Base-by-base conservation (phyloP, 352 stramenopile species). In the Poterioochromonas sp. region DNA sequence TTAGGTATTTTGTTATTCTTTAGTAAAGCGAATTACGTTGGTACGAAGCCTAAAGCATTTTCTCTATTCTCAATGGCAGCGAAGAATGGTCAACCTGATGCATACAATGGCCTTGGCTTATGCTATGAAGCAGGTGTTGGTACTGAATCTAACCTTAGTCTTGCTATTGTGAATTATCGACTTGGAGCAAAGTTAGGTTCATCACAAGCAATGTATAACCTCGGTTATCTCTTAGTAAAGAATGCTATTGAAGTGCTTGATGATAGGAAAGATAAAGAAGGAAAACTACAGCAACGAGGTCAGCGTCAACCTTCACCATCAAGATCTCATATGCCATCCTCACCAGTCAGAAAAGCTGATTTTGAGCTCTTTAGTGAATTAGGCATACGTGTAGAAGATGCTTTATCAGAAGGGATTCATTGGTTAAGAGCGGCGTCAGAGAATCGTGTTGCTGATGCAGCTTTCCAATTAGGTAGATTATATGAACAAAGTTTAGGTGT, bases 401-500 rank as follows among this genome's bases (percentile, higher is more conserved):
- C 35, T 29, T 11, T 74, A n/a, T 1, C 1, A 15, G 65, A 74
- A 74, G 65, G 65, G 1, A 35, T 74, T 2, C 37, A 35, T 11
- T 74, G 41, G 37, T n/a, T 74, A 34, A 3, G 65, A 18, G 37
- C 65, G 8, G 41, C 65, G 40, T 3, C 20, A 8, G 65, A 74
- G n/a, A 8, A 35, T 26, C 1, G 43, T 18, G 43, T 74, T 58
- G 39, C 39, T 40, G 65, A 74, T 35, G 65, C 65, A 39, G 3
- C 40, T 35, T 74, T 58, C 40, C 65, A 74, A 37, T 34, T 74
- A 18, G 65, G 39, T 29, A n/a, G 65, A 35, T 35, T 74, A 39
- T 74, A 74, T 54, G 65, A 74, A 34, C 65, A 74, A 34, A 37
- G 1, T 8, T 47, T 71, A 29, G 65, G 65, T 18, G 2, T 74